Percentiles rank a stretch among this genome's conserved stretches.
These are phyloP conservation scores for Fusarium devonianum DNA, from an alignment of 2,329 filamentous ascomycete genomes.

Conservation along the genomic window DNA sequence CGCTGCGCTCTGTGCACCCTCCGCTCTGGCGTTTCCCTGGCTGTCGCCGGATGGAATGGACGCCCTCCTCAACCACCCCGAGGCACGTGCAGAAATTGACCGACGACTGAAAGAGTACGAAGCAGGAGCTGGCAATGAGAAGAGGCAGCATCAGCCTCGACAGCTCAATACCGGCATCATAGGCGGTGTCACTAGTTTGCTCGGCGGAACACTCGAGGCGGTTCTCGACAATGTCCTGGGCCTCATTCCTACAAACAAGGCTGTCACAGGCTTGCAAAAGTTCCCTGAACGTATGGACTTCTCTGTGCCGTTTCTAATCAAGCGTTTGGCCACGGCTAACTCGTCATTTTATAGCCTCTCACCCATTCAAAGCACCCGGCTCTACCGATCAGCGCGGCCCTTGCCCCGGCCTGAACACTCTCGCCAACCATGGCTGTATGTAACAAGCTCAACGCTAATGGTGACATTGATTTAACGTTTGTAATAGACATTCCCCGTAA, in stretches of 20 bases:
- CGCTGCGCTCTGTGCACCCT: slow-evolving; percentile 14
- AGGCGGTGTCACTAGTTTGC: slow-evolving; percentile 10
- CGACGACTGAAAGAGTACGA: slow-evolving; percentile 12
- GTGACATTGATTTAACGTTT: too few species aligned
- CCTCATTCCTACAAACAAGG: slow-evolving; percentile 22
- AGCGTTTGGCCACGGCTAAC: too few species aligned
- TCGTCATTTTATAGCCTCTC: background rate
- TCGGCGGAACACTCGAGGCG: slow-evolving; percentile 19
- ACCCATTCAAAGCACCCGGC: slow-evolving; percentile 12
- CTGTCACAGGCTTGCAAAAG: slow-evolving; percentile 20
- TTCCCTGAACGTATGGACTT: slow-evolving; percentile 7
- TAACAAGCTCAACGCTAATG: background rate
- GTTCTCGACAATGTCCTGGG: slow-evolving; percentile 16
- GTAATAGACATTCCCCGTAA: slow-evolving; percentile 16
- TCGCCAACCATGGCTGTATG: slow-evolving; percentile 24
- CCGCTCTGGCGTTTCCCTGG: slow-evolving; percentile 20
- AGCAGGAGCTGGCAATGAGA: background rate
- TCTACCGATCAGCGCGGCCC: slow-evolving; percentile 23
- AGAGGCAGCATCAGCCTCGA: slow-evolving; percentile 1
- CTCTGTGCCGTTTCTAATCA: too few species aligned
- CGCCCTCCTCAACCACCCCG: slow-evolving; percentile 15
- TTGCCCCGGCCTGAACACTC: slow-evolving; percentile 19
- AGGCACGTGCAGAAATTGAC: slow-evolving; percentile 21
- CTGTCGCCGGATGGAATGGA: slow-evolving; percentile 14
- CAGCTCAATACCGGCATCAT: slow-evolving; percentile 5